A percentile compares a stretch with the other conserved stretches of the same genome.
Evolutionary conservation across 306 rosid species (phyloP).

Genomic region (Cyclanthera cordifolia): DNA sequence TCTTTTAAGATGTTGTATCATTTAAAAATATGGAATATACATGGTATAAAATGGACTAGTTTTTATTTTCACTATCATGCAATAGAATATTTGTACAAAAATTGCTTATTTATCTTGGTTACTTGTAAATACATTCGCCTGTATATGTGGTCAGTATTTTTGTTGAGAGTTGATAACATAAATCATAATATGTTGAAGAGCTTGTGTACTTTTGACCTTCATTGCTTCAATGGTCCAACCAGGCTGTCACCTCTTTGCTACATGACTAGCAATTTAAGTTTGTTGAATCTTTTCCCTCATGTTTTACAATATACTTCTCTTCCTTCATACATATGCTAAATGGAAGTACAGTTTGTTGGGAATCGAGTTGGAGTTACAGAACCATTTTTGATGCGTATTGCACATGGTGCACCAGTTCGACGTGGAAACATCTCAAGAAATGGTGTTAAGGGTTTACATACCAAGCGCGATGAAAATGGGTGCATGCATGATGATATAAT

Average conservation of each 20-base stretch:
- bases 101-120: neutral
- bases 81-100: neutral
- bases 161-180: neutral
- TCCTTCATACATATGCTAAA: neutral
- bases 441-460: conserved; percentile 28
- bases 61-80: neutral
- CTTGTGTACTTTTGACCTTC: neutral
- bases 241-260: neutral
- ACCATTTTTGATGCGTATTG: conserved; percentile 88
- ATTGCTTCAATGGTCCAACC: neutral
- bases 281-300: neutral
- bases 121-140: neutral
- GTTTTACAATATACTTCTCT: neutral
- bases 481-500: conserved; percentile 22
- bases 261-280: conserved; percentile 3
- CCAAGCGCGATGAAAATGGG: conserved; percentile 32
- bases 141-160: neutral
- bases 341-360: conserved; percentile 68
- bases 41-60: neutral
- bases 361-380: conserved; percentile 85
- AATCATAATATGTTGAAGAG: neutral
- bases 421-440: conserved; percentile 40
- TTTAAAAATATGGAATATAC: neutral
- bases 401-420: conserved; percentile 81
- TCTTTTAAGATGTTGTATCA: neutral